Evolutionary conservation across 352 stramenopile species (phyloP).

Genomic region (Globisporangium emineosum): DNA sequence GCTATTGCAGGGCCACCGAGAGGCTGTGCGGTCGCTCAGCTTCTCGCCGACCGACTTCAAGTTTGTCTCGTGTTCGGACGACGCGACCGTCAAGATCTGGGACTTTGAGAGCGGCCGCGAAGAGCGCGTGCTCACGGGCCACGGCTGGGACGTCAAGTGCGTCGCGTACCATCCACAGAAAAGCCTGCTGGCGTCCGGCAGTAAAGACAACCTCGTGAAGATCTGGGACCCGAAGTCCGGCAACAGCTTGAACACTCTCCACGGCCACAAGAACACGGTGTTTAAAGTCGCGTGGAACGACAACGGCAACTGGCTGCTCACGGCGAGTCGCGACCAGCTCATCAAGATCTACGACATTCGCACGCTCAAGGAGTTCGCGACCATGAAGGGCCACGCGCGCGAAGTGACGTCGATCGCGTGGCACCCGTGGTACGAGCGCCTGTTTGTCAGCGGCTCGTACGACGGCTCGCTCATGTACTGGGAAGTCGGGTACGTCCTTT

Average conservation of each 20-base stretch:
- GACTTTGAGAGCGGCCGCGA: slow-evolving; percentile 90
- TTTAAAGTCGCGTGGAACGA: slow-evolving; percentile 97
- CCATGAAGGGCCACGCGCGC: slow-evolving; percentile 94
- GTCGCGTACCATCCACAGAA: slow-evolving; percentile 96
- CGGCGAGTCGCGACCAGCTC: slow-evolving; percentile 95
- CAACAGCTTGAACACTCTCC: slow-evolving; percentile 92
- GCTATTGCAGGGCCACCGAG: slow-evolving; percentile 80
- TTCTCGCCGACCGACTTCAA: slow-evolving; percentile 98
- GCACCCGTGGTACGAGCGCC: slow-evolving; percentile 95
- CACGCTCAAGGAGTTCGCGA: slow-evolving; percentile 94
- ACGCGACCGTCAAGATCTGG: slow-evolving; percentile 94
- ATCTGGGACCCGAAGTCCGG: slow-evolving; percentile 96
- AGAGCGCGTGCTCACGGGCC: slow-evolving; percentile 93
- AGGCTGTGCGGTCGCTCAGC: slow-evolving; percentile 93
- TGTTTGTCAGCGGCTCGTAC: slow-evolving; percentile 97
- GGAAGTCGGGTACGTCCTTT: slow-evolving; percentile 87
- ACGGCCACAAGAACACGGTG: slow-evolving; percentile 98
- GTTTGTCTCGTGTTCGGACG: slow-evolving; percentile 97
- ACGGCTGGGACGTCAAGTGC: slow-evolving; percentile 98
- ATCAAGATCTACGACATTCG: slow-evolving; percentile 99
- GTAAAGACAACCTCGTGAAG: slow-evolving; percentile 97
- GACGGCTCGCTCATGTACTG: slow-evolving; percentile 97
- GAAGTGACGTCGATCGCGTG: slow-evolving; percentile 96
- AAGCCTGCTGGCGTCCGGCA: slow-evolving; percentile 92
- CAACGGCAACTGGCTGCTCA: slow-evolving; percentile 98